These are phyloP conservation scores for Penicillium longicatenatum DNA, from an alignment of 495 filamentous ascomycete species.

Conservation along the genomic window DNA sequence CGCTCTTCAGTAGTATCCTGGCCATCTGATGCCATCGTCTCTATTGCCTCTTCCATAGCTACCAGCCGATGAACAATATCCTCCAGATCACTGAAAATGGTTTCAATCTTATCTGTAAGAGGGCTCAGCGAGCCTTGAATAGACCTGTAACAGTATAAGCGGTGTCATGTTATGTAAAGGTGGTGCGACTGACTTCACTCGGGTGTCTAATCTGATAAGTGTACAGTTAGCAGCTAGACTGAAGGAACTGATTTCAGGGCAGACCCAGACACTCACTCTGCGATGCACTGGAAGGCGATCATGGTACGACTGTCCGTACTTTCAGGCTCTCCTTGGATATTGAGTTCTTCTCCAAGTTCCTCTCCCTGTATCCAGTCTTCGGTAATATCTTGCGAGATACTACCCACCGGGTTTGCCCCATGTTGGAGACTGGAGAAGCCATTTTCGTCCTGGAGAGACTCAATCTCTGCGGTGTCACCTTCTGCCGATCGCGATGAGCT, in stretches of 20 bases:
- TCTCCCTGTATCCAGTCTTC: background rate
- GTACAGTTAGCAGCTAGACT: background rate
- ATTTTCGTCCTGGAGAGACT: background rate
- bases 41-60: background rate
- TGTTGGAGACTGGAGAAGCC: background rate
- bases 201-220: background rate
- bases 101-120: background rate
- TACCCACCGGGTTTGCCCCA: background rate
- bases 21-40: background rate
- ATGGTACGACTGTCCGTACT: background rate
- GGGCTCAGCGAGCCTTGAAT: background rate
- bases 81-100: background rate
- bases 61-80: background rate
- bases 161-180: background rate
- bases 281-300: slow-evolving; percentile 1
- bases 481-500: background rate
- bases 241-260: background rate
- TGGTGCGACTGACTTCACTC: background rate
- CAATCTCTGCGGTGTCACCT: background rate
- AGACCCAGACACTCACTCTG: background rate
- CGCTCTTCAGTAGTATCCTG: background rate
- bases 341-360: background rate
- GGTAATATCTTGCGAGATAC: background rate
- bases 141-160: background rate
- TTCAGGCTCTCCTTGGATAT: background rate